Evolutionary conservation across 495 filamentous ascomycete genomes (phyloP).

Genomic region (Neurospora tetraspora): DNA sequence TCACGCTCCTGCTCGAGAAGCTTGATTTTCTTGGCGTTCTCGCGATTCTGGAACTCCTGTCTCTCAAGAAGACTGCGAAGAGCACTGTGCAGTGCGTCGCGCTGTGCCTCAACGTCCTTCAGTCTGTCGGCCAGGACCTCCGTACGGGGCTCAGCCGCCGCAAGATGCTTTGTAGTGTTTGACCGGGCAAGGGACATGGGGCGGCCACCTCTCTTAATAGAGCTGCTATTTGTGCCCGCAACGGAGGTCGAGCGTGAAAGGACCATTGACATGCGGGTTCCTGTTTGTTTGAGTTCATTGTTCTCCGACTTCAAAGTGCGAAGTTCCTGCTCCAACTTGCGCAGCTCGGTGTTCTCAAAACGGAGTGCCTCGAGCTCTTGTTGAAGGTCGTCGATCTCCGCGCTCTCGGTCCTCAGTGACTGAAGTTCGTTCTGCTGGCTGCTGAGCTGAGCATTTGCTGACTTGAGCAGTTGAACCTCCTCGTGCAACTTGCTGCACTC

Average conservation of each 20-base stretch:
- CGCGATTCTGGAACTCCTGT: conserved; percentile 69
- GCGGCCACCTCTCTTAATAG: conserved; percentile 15
- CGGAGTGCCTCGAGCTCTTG: conserved; percentile 60
- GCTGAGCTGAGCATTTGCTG: conserved; percentile 39
- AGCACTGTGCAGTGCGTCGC: conserved; percentile 82
- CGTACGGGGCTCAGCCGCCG: conserved; percentile 39
- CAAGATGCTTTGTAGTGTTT: conserved; percentile 43
- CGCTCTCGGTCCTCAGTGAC: conserved; percentile 48
- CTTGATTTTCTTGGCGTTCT: conserved; percentile 66
- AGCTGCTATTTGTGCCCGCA: conserved; percentile 13
- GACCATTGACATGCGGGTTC: conserved; percentile 17
- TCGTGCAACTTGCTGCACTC: conserved; percentile 54
- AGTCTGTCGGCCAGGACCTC: conserved; percentile 72
- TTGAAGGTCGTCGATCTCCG: conserved; percentile 55
- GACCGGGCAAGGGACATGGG: conserved; percentile 45
- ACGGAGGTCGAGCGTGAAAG: conserved; percentile 37
- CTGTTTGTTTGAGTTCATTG: conserved; percentile 19
- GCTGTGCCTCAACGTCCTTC: conserved; percentile 86
- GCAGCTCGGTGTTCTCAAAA: conserved; percentile 42
- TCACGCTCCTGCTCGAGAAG: conserved; percentile 71
- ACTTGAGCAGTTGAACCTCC: conserved; percentile 56
- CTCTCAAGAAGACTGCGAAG: conserved; percentile 80
- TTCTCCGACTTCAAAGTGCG: conserved; percentile 58
- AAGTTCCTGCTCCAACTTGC: conserved; percentile 63
- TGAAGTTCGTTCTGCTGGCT: background rate